Base-by-base conservation (phyloP, 1,139 yeast genomes). In the Candida frijolesensis region DNA sequence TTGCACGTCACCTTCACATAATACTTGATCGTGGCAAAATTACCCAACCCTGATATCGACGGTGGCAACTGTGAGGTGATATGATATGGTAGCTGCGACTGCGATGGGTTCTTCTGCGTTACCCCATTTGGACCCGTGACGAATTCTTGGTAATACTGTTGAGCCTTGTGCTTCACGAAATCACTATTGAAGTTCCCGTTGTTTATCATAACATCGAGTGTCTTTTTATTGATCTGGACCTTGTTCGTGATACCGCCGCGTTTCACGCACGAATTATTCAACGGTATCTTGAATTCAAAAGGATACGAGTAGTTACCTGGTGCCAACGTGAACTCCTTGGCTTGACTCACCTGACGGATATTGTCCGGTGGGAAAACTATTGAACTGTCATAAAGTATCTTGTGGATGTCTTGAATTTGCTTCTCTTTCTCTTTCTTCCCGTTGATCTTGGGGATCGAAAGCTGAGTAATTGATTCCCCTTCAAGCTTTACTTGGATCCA, bases 341-440 rank as follows among this genome's bases (percentile, higher is more conserved):
- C 72, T 45, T 67, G 68, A 18, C 82, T 72, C 1, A 78, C 80
- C 41, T 71, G 61, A 11, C 82, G 66, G 27, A 84, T 72, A 47
- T 83, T 80, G 29, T 67, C 71, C 0, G 89, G 87, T 0, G 90
- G 89, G 57, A 84, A 85, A 25, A 84, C 84, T 1, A 82, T 74
- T 43, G 64, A 55, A 0, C 84, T 76, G 50, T 81, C 80, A 57
- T 84, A 84, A 41, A 85, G 68, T 14, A 84, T 72, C 56, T 79
- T 78, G 64, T 85, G 89, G 14, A 68, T 66, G 60, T 84, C 89
- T 37, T 57, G 63, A 1, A 74, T 52, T 2, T 62, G 39, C 45
- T 63, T 65, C 16, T 67, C 67, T 30, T 55, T 45, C 44, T 60
- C 60, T 54, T 53, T 47, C 49, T 45, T 60, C 14, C 40, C 48